These are phyloP conservation scores for Dryas octopetala DNA, from an alignment of 306 rosid genomes.

Conservation along the genomic window DNA sequence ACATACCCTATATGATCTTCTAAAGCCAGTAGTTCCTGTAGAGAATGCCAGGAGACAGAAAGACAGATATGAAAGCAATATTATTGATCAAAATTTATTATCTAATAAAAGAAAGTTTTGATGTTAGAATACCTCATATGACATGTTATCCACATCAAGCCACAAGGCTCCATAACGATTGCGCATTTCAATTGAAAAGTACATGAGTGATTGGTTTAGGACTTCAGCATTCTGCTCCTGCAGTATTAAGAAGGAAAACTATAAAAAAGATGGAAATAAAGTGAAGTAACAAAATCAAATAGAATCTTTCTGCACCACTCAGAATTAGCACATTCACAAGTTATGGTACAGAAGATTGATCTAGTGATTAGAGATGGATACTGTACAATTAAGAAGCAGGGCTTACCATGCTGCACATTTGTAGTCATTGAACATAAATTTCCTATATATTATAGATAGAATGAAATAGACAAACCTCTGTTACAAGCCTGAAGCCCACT, in stretches of 20 bases:
- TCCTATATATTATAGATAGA: neutral
- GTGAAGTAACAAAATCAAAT: neutral
- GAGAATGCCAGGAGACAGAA: neutral
- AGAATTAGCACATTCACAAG: too few relatives aligned
- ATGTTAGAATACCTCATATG: constrained; percentile 21
- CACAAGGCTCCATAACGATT: constrained; percentile 22
- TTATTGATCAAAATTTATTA: neutral
- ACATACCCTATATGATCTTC: constrained; percentile 30
- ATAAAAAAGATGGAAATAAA: neutral
- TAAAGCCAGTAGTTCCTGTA: constrained; percentile 26
- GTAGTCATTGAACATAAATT: neutral
- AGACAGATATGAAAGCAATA: neutral
- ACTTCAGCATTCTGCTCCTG: constrained; percentile 15
- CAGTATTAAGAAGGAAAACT: neutral
- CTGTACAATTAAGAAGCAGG: neutral
- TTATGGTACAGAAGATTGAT: neutral
- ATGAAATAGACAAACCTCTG: constrained; percentile 12
- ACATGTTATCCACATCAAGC: constrained; percentile 31
- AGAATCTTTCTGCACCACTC: too few relatives aligned
- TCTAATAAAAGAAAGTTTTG: too few relatives aligned
- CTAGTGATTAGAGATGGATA: neutral
- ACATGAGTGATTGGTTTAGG: constrained; percentile 2
- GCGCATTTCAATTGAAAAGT: constrained; percentile 6
- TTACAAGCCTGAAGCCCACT: constrained; percentile 12
- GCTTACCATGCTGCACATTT: neutral